A percentile compares a stretch with the other conserved stretches of the same genome.
phyloP scores from a whole-genome alignment of 305 asterid genomes.

The Vinca major region DNA sequence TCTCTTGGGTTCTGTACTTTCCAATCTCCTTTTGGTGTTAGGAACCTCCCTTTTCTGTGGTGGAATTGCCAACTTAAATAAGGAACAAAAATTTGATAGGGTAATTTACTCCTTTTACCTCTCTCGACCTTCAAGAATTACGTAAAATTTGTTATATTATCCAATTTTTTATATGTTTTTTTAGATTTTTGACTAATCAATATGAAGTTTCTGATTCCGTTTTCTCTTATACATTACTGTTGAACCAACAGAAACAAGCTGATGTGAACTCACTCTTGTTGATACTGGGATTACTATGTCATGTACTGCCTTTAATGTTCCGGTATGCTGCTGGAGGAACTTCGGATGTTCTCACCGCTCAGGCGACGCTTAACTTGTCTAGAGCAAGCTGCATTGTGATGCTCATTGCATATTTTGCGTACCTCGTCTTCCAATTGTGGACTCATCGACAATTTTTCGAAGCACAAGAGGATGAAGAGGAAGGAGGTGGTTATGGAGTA shows the following conservation, averaged over 20 bases:
- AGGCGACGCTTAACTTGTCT: conserved; percentile 42
- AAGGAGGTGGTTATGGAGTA: conserved; percentile 12
- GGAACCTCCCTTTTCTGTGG: conserved; percentile 91
- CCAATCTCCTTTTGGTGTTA: conserved; percentile 83
- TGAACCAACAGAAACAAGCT: conserved; percentile 53
- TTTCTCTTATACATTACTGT: not conserved
- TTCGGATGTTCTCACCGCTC: conserved; percentile 26
- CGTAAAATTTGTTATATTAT: too few species aligned
- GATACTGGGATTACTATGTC: conserved; percentile 69
- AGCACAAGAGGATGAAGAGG: conserved; percentile 40
- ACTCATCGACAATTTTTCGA: conserved; percentile 68
- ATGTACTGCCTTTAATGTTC: conserved; percentile 54
- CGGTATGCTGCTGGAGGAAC: conserved; percentile 22
- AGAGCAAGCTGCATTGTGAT: conserved; percentile 64
- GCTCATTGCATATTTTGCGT: conserved; percentile 71
- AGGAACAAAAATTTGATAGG: conserved; percentile 62
- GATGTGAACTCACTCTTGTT: conserved; percentile 64
- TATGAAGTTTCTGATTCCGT: too few species aligned
- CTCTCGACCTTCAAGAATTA: too few species aligned
- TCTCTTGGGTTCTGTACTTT: conserved; percentile 77
- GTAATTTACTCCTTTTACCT: too few species aligned
- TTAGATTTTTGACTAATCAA: too few species aligned
- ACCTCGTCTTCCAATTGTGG: conserved; percentile 71
- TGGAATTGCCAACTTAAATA: conserved; percentile 52
- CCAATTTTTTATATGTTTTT: too few species aligned